phyloP scores from a whole-genome alignment of 192 early-diverging fungal genomes.

The Backusella circina region DNA sequence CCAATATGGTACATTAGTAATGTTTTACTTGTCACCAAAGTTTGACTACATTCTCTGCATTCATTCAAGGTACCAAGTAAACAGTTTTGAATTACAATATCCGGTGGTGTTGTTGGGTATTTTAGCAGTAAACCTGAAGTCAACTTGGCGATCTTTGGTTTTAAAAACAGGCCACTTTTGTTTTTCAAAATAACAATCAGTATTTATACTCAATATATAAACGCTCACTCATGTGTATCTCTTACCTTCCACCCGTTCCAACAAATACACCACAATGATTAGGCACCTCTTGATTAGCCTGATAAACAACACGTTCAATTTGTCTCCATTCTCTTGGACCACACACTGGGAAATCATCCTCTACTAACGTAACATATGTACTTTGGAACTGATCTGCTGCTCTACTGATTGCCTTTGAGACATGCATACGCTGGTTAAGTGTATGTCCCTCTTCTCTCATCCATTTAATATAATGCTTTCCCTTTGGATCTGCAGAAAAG shows the following conservation, averaged over 20 bases:
- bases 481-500: slow-evolving; percentile 35
- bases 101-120: slow-evolving; percentile 35
- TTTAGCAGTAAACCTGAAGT: slow-evolving; percentile 27
- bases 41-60: slow-evolving; percentile 40
- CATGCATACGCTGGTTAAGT: slow-evolving; percentile 46
- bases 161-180: slow-evolving; percentile 31
- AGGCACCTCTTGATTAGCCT: slow-evolving; percentile 34
- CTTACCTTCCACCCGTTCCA: slow-evolving; percentile 44
- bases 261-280: slow-evolving; percentile 52
- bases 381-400: slow-evolving; percentile 27
- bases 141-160: slow-evolving; percentile 21
- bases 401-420: slow-evolving; percentile 36
- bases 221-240: not conserved
- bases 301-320: slow-evolving; percentile 43
- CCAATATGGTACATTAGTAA: slow-evolving; percentile 50
- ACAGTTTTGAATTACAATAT: slow-evolving; percentile 49
- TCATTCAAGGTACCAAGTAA: slow-evolving; percentile 42
- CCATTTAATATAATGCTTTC: slow-evolving; percentile 44
- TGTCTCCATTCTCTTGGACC: slow-evolving; percentile 38
- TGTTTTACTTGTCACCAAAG: slow-evolving; percentile 43
- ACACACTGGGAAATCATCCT: slow-evolving; percentile 53
- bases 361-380: slow-evolving; percentile 42
- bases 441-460: slow-evolving; percentile 37
- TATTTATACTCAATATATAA: not conserved
- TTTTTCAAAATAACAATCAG: not conserved